Base-by-base conservation (phyloP, 2,329 filamentous ascomycete species). In the Epicoccum nigrum region DNA sequence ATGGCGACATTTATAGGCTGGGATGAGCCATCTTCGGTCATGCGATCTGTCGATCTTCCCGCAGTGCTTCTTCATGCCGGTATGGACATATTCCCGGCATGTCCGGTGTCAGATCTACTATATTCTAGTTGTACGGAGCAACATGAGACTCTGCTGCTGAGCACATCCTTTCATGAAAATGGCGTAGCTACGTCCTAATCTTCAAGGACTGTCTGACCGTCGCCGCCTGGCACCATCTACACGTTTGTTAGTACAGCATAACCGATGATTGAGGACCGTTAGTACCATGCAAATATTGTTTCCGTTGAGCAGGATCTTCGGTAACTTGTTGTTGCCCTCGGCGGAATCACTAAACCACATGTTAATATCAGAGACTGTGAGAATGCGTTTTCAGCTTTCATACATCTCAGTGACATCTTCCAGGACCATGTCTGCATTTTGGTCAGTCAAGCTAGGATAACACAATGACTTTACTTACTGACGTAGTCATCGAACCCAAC, bases 261-360 rank as follows among this genome's bases (percentile, higher is more conserved):
- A 27, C 13, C n/a, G 33, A 16, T 34, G 4, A 21, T 35, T 30
- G 34, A 12, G 19, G 21, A 28, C 21, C 23, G 5, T 15, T 63
- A 81, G 48, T 83, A 96, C 94, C 94, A 99, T 99, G 89, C 93
- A 97, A 59, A 99, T 91, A 69, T 97, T 97, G 79, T 99, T 99
- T 50, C 94, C 94, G 69, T 99, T 99, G 31, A 99, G 79, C 33
- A 99, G 78, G 55, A 99, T 96, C 81, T 97, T 97, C 43, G 92
- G 84, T 32, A 99, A 84, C 74, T 96, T 96, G 37, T 86, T 89
- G 75, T 93, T 88, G 65, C 88, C 86, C 55, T 93, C 93, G 4
- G 54, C 52, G 77, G 96, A 96, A 77, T 99, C 94, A 72, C 93
- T 97, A 58, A 19, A 30, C 7, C 28, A 11, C 19, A n/a, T 13